phyloP scores from a whole-genome alignment of 176 grass and related monocot species.

The Aechmea fasciata region DNA sequence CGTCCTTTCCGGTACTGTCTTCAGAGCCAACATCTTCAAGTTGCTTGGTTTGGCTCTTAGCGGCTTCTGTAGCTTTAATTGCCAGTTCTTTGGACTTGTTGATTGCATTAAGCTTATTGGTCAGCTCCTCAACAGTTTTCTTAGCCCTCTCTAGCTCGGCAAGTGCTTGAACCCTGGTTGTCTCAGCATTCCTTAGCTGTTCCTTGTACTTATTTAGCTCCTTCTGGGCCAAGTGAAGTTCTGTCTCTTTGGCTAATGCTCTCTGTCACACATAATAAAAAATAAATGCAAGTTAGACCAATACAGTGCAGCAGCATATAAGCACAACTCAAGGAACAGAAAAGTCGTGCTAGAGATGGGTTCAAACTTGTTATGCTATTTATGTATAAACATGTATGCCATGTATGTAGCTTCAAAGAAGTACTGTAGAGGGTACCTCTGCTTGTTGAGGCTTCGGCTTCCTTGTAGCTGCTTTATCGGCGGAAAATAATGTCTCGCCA shows the following conservation, averaged over 20 bases:
- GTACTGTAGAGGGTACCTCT: slow-evolving; percentile 36
- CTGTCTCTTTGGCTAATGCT: slow-evolving; percentile 73
- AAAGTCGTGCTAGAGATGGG: no score
- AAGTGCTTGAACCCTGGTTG: slow-evolving; percentile 64
- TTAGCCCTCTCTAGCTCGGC: slow-evolving; percentile 81
- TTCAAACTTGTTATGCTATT: neutral
- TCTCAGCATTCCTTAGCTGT: slow-evolving; percentile 70
- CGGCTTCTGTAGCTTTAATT: slow-evolving; percentile 61
- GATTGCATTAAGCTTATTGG: slow-evolving; percentile 46
- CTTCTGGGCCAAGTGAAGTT: slow-evolving; percentile 78
- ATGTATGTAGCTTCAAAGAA: neutral
- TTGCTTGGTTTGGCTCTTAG: slow-evolving; percentile 59
- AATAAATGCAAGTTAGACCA: slow-evolving; percentile 12
- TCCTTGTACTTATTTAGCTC: slow-evolving; percentile 95
- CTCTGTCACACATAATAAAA: slow-evolving; percentile 35
- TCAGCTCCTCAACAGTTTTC: slow-evolving; percentile 66
- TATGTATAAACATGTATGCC: neutral
- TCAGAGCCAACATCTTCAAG: slow-evolving; percentile 44
- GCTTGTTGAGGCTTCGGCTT: slow-evolving; percentile 58
- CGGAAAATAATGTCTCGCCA: slow-evolving; percentile 65
- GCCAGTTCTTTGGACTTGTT: slow-evolving; percentile 84
- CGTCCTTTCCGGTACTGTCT: slow-evolving; percentile 48
- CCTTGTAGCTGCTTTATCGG: slow-evolving; percentile 47
- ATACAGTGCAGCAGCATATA: neutral
- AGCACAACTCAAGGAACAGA: neutral